These are phyloP conservation scores for Chalara sp. DNA, from an alignment of 2,329 filamentous ascomycete species.

Conservation along the genomic window DNA sequence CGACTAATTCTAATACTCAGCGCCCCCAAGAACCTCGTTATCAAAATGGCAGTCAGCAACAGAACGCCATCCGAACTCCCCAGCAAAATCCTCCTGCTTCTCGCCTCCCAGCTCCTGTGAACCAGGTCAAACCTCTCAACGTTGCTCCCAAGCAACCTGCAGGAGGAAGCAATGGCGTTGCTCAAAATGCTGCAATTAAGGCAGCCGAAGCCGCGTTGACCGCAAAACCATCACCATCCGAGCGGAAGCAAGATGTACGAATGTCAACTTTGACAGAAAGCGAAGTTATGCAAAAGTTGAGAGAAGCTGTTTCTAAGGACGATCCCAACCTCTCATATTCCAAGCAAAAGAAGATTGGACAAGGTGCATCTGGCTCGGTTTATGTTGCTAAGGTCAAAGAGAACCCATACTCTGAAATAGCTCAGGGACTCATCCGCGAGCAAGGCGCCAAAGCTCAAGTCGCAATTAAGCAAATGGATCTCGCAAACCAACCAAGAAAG, in stretches of 20 bases:
- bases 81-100: slow-evolving; percentile 40
- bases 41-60: slow-evolving; percentile 35
- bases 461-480: slow-evolving; percentile 99
- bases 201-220: slow-evolving; percentile 85
- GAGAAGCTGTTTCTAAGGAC: slow-evolving; percentile 91
- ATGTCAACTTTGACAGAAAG: slow-evolving; percentile 98
- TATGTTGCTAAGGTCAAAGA: slow-evolving; percentile 97
- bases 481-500: slow-evolving; percentile 93
- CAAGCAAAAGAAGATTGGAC: slow-evolving; percentile 99
- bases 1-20: slow-evolving; percentile 24
- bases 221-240: slow-evolving; percentile 65
- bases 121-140: slow-evolving; percentile 67
- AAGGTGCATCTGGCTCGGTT: slow-evolving; percentile 94
- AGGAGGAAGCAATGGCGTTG: slow-evolving; percentile 30
- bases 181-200: slow-evolving; percentile 65
- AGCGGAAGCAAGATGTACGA: slow-evolving; percentile 85
- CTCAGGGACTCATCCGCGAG: slow-evolving; percentile 69
- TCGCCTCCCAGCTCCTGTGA: slow-evolving; percentile 47
- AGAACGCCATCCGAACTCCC: slow-evolving; percentile 33
- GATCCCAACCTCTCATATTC: slow-evolving; percentile 93
- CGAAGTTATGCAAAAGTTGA: slow-evolving; percentile 93
- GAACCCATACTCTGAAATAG: slow-evolving; percentile 71
- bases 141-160: slow-evolving; percentile 58
- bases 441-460: slow-evolving; percentile 83
- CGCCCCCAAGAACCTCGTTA: slow-evolving; percentile 24